phyloP scores from a whole-genome alignment of 441 rosid genomes.

The Euphorbia celastroides region DNA sequence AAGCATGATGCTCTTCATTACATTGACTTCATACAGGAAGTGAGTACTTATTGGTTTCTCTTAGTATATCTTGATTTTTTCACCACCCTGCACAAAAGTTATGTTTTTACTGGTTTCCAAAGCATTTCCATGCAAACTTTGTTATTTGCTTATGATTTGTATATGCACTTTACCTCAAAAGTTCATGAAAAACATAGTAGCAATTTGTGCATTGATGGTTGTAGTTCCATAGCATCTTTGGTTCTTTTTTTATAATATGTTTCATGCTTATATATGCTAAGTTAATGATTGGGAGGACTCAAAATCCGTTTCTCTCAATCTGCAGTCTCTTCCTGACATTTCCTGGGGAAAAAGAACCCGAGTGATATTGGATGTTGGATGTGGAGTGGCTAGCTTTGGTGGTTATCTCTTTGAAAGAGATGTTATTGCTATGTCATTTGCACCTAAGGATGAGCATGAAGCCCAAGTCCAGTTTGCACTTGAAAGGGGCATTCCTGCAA shows the following conservation, averaged over 20 bases:
- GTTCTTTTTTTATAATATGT: neutral
- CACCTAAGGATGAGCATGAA: conserved; percentile 99
- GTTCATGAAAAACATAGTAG: neutral
- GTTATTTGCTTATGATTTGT: neutral
- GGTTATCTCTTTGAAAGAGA: conserved; percentile 84
- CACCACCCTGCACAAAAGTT: neutral
- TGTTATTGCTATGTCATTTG: conserved; percentile 81
- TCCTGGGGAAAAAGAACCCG: conserved; percentile 88
- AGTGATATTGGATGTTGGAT: conserved; percentile 90
- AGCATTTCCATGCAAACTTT: neutral
- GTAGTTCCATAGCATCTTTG: neutral
- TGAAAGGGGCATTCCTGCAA: conserved; percentile 92
- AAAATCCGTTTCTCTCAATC: neutral
- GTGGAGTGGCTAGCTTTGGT: conserved; percentile 97
- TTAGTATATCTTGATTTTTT: neutral
- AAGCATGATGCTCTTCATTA: conserved; percentile 95
- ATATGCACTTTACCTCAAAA: neutral
- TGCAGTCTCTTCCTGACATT: conserved; percentile 75
- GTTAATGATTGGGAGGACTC: neutral
- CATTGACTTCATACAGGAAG: conserved; percentile 77
- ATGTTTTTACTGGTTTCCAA: neutral
- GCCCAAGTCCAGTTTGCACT: conserved; percentile 95
- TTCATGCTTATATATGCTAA: neutral
- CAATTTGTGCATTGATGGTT: neutral
- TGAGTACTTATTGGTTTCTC: conserved; percentile 15